A percentile compares a stretch with the other conserved stretches of the same genome.
Conservation (phyloP, 345 rosid species). For the Gossypium australe region DNA sequence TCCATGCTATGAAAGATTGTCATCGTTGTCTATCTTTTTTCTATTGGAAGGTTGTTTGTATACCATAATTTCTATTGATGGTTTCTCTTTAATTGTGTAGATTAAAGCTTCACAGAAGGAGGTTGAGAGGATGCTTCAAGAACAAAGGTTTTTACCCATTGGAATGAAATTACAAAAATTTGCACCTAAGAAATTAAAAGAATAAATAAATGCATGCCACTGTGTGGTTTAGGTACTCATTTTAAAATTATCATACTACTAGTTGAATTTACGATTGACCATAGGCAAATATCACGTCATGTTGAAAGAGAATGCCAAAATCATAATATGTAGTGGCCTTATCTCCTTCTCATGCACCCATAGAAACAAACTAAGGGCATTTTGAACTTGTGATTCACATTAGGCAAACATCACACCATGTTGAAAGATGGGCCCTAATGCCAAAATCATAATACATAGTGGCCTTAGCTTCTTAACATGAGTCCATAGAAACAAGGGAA, state of each 20-base stretch:
- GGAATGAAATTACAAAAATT: background rate
- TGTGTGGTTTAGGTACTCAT: background rate
- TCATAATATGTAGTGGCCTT: background rate
- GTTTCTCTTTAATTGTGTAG: conserved; percentile 26
- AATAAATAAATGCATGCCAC: background rate
- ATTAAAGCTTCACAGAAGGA: conserved; percentile 74
- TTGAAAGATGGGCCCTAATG: background rate
- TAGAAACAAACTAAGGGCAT: too few species aligned
- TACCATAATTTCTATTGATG: background rate
- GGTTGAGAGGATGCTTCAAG: conserved; percentile 64
- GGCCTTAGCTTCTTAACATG: background rate
- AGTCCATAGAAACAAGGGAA: background rate
- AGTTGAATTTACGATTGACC: background rate
- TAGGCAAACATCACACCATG: background rate
- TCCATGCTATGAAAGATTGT: background rate
- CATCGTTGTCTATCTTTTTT: background rate
- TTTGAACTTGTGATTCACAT: background rate
- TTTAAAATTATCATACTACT: background rate
- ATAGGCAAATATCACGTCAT: background rate
- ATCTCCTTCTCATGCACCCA: background rate
- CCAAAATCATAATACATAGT: background rate
- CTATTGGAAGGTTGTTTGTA: background rate
- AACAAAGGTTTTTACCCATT: conserved; percentile 52
- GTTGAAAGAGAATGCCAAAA: background rate
- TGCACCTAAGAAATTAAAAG: background rate